Evolutionary conservation across 305 asterid genomes (phyloP).

Genomic region (Solanum hybrid): DNA sequence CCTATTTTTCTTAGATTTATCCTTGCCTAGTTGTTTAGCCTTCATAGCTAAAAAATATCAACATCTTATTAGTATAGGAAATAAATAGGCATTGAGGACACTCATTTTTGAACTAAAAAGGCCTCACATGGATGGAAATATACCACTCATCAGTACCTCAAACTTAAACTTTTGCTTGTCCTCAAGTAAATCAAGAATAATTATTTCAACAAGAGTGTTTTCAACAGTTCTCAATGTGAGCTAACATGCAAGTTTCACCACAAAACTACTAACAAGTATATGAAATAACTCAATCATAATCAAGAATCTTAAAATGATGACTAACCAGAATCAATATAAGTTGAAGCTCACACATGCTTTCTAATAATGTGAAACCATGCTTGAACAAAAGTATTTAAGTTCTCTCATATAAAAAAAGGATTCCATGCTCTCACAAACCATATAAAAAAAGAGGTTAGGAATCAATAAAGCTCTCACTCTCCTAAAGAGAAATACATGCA

Average conservation of each 20-base stretch:
- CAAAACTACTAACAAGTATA: neutral
- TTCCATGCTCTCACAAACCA: neutral
- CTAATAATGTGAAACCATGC: neutral
- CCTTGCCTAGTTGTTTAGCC: neutral
- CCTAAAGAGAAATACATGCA: neutral
- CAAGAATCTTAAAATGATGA: neutral
- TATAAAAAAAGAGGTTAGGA: neutral
- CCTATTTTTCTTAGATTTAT: neutral
- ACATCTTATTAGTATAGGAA: neutral
- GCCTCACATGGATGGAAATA: neutral
- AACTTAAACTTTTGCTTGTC: neutral
- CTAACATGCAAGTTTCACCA: neutral
- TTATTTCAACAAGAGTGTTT: neutral
- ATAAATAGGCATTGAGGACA: neutral
- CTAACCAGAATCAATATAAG: neutral
- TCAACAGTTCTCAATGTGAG: neutral
- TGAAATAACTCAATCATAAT: neutral
- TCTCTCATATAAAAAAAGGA: neutral
- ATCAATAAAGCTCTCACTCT: neutral
- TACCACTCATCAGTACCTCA: neutral
- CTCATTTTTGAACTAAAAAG: neutral
- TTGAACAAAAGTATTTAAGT: neutral
- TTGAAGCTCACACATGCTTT: neutral
- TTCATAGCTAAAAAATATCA: neutral
- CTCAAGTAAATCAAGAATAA: neutral